These are phyloP conservation scores for Trichoderma sp. DNA, from an alignment of 2,329 filamentous ascomycete genomes.

Conservation along the genomic window DNA sequence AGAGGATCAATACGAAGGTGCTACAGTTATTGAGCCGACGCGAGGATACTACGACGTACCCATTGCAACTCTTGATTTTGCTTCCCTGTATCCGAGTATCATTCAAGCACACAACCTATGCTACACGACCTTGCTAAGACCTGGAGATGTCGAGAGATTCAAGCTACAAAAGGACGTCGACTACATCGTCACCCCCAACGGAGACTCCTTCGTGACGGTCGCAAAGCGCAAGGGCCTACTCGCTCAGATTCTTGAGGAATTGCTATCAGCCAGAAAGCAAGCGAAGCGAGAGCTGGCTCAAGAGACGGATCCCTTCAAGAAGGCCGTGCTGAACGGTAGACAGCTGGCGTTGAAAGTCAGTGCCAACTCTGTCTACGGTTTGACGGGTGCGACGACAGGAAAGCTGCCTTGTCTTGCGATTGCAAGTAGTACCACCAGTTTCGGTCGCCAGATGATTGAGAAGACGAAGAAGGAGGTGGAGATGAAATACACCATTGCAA, in stretches of 20 bases:
- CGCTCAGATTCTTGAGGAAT: constrained; percentile 92
- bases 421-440: constrained; percentile 94
- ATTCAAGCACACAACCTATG: constrained; percentile 99
- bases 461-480: constrained; percentile 97
- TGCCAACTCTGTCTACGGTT: constrained; percentile 95
- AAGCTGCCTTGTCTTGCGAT: constrained; percentile 95
- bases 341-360: constrained; percentile 95
- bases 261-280: constrained; percentile 87
- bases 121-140: constrained; percentile 84
- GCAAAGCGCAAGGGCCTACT: constrained; percentile 90
- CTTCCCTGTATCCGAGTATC: constrained; percentile 96
- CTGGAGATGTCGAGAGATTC: constrained; percentile 73
- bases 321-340: constrained; percentile 95
- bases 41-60: constrained; percentile 94
- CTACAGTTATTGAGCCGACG: constrained; percentile 94
- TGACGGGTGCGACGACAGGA: constrained; percentile 93
- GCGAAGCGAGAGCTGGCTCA: constrained; percentile 87
- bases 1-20: constrained; percentile 94
- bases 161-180: constrained; percentile 84
- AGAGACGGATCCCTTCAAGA: constrained; percentile 95
- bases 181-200: constrained; percentile 94
- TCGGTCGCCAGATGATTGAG: constrained; percentile 98
- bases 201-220: constrained; percentile 85
- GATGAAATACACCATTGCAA: constrained; percentile 82
- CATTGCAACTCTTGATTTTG: constrained; percentile 96